Percentiles rank a stretch among this genome's conserved stretches.
Evolutionary conservation across 2,329 filamentous ascomycete genomes (phyloP).

Genomic region (Myotisia sp.): DNA sequence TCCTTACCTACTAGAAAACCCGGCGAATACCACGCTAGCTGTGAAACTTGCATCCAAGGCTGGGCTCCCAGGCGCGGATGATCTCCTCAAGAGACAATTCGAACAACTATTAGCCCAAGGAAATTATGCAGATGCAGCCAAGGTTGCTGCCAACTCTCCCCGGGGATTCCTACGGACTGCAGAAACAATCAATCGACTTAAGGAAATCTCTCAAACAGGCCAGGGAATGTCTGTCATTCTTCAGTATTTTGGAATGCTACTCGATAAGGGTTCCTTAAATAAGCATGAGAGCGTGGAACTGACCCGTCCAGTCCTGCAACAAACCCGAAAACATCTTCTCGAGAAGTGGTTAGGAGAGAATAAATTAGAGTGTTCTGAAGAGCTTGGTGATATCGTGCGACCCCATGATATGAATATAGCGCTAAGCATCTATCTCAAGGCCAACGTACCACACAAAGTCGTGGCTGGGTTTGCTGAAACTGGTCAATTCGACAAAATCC

Average conservation of each 20-base stretch:
- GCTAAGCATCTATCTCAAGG: conserved; percentile 76
- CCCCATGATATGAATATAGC: conserved; percentile 80
- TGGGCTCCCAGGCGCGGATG: conserved; percentile 84
- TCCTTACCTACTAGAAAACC: conserved; percentile 89
- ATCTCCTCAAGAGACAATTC: conserved; percentile 84
- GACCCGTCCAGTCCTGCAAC: conserved; percentile 77
- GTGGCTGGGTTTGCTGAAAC: conserved; percentile 90
- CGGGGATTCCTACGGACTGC: conserved; percentile 87
- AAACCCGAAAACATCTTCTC: conserved; percentile 86
- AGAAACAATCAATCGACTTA: conserved; percentile 93
- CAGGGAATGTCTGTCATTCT: conserved; percentile 83
- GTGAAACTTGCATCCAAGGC: conserved; percentile 93
- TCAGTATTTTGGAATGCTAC: conserved; percentile 92
- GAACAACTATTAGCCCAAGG: conserved; percentile 69
- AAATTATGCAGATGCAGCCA: conserved; percentile 77
- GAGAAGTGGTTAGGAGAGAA: conserved; percentile 97
- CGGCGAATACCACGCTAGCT: conserved; percentile 81
- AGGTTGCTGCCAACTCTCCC: conserved; percentile 91
- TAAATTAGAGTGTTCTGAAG: conserved; percentile 91
- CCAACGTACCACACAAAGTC: conserved; percentile 83
- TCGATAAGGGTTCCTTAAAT: conserved; percentile 90
- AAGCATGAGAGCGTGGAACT: conserved; percentile 88
- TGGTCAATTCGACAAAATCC: conserved; percentile 91
- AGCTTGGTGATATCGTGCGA: conserved; percentile 86
- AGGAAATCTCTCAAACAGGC: conserved; percentile 57